A percentile compares a stretch with the other conserved stretches of the same genome.
phyloP scores from a whole-genome alignment of 129 eudicot genomes.

The Artemisia argyi region DNA sequence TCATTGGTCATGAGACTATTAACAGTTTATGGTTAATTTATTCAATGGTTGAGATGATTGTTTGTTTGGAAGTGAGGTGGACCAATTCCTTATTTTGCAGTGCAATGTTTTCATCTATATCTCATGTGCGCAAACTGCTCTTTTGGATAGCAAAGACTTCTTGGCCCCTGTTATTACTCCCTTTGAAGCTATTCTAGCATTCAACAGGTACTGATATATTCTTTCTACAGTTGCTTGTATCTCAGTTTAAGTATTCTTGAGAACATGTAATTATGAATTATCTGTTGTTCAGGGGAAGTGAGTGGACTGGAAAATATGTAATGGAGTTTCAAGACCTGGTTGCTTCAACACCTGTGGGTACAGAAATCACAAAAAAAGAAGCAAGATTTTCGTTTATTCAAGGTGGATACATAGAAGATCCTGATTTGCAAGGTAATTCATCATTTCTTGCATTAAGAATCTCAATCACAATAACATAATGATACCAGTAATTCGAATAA shows the following conservation, averaged over 20 bases:
- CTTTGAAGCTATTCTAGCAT: slow-evolving; percentile 89
- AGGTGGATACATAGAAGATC: slow-evolving; percentile 88
- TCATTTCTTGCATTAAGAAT: slow-evolving; percentile 9
- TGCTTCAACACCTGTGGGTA: slow-evolving; percentile 38
- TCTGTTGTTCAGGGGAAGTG: slow-evolving; percentile 63
- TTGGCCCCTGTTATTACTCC: slow-evolving; percentile 96
- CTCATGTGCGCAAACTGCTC: slow-evolving; percentile 96
- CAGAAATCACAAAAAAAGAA: slow-evolving; percentile 39
- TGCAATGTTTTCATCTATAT: slow-evolving; percentile 90
- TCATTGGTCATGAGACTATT: background rate
- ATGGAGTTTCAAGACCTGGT: slow-evolving; percentile 70
- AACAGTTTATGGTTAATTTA: background rate
- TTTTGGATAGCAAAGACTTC: slow-evolving; percentile 97
- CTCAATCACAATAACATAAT: background rate
- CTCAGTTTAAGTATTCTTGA: background rate
- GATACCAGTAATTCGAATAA: background rate
- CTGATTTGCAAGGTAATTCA: slow-evolving; percentile 58
- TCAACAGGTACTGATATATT: slow-evolving; percentile 54
- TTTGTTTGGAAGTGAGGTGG: slow-evolving; percentile 1
- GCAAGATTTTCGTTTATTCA: slow-evolving; percentile 84
- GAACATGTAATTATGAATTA: background rate
- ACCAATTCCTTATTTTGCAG: slow-evolving; percentile 42
- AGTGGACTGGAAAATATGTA: slow-evolving; percentile 86
- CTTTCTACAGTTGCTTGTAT: background rate
- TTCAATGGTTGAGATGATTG: background rate